Percentiles rank a stretch among this genome's conserved stretches.
These are phyloP conservation scores for Agarophyton chilense DNA, from an alignment of 23 red algal genomes.

Conservation along the genomic window DNA sequence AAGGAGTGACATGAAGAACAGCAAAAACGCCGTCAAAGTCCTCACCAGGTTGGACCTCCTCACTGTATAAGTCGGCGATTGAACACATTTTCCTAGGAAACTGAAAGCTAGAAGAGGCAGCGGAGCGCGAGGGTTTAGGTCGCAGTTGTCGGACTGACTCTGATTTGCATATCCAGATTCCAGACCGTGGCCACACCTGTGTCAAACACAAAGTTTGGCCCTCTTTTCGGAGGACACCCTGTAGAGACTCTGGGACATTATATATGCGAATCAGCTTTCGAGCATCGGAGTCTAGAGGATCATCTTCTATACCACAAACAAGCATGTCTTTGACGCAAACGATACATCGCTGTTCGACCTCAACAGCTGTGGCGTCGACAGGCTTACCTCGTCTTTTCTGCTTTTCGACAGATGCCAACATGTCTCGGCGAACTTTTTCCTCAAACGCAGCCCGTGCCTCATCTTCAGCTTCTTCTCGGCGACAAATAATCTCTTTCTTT, in stretches of 20 bases:
- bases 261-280: conserved; percentile 68
- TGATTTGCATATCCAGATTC: conserved; percentile 32
- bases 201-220: conserved; percentile 17
- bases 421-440: conserved; percentile 40
- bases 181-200: conserved; percentile 38
- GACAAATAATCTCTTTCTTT: background rate
- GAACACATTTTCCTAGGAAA: conserved; percentile 37
- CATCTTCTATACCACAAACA: conserved; percentile 46
- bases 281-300: background rate
- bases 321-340: conserved; percentile 36
- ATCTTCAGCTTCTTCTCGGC: conserved; percentile 59
- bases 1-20: conserved; percentile 40
- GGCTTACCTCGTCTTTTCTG: background rate
- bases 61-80: conserved; percentile 14
- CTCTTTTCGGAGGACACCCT: conserved; percentile 12
- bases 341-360: conserved; percentile 11
- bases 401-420: background rate
- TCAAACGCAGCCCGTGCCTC: conserved; percentile 19
- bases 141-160: background rate
- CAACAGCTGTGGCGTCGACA: background rate
- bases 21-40: conserved; percentile 61
- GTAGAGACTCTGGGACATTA: conserved; percentile 29
- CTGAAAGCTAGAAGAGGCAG: background rate
- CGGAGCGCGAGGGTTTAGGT: background rate
- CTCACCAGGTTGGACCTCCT: background rate